Evolutionary conservation across 805 yeast genomes (phyloP), one percentile per base, ranked within the genome.

Genomic region (Saturnispora mendoncae): DNA sequence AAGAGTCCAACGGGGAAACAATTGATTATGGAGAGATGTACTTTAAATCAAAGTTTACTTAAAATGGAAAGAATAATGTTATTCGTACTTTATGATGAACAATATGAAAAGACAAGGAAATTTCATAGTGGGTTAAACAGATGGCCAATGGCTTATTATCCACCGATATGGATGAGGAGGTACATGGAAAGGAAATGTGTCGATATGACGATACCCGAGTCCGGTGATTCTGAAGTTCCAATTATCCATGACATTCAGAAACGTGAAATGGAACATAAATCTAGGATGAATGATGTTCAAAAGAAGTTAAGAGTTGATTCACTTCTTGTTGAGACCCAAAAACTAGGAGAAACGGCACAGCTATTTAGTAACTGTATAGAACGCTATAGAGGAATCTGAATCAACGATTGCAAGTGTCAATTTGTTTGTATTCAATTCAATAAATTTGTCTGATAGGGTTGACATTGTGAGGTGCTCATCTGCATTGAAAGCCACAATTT

Each of bases 71-170:
- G 23, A 26, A 28, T 34, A 5, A 18, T 33, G 25, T 28, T 39
- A 8, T 34, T 24, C 14, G 42, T 39, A 12, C 7, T 39, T 4
- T 39, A 39, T 28, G 42, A 39, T 12, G 42, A 39, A 17, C 20
- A 28, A 15, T 39, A 39, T 18, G 15, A 14, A 10, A 33, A 39
- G 24, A 39, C 38, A 17, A 33, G 42, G 27, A 34, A 29, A 17
- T 5, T 39, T 6, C 42, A 39, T 26, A 12, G 28, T 6, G 15
- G 29, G 4, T 29, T 39, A 18, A 39, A 39, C 23, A n/a, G 18
- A 23, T 39, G 42, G 42, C 42, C 42, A 17, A 14, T 33, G 19
- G 38, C 38, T 7, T 39, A 39, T 15, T 39, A 39, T n/a, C 42
- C 42, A 8, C 42, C 42, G 4, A 27, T 39, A 20, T 39, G 38